These are phyloP conservation scores for Populus hybrid DNA, from an alignment of 441 rosid species.

Conservation along the genomic window DNA sequence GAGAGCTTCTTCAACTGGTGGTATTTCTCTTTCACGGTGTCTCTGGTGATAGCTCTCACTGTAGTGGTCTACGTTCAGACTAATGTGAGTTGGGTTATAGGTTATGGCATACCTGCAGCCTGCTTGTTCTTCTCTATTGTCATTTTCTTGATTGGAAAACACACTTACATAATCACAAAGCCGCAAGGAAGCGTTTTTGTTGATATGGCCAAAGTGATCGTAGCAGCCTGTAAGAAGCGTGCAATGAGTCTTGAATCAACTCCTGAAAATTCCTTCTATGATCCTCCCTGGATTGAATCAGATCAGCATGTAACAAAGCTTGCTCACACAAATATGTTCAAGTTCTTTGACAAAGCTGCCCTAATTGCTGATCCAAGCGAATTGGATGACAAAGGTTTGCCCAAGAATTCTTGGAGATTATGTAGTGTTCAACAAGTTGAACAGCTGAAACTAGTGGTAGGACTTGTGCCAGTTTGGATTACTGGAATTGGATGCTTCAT, in stretches of 20 bases:
- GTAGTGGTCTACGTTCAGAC: constrained; percentile 54
- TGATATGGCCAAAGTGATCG: constrained; percentile 43
- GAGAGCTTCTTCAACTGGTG: constrained; percentile 63
- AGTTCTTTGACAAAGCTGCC: constrained; percentile 50
- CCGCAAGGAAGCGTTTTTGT: constrained; percentile 51
- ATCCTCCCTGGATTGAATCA: constrained; percentile 31
- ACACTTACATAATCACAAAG: constrained; percentile 33
- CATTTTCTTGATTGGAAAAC: constrained; percentile 40
- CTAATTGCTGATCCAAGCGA: constrained; percentile 28
- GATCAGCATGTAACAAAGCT: constrained; percentile 20
- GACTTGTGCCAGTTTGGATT: constrained; percentile 49
- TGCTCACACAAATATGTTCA: constrained; percentile 30
- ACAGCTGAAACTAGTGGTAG: constrained; percentile 40
- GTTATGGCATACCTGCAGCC: constrained; percentile 40
- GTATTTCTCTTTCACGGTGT: constrained; percentile 50
- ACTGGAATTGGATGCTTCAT: constrained; percentile 47
- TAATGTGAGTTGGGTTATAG: constrained; percentile 50
- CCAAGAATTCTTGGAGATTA: constrained; percentile 47
- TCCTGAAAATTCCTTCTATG: constrained; percentile 22
- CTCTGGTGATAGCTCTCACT: constrained; percentile 50
- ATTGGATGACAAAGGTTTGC: constrained; percentile 32
- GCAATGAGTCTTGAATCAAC: neutral
- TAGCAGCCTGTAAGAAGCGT: constrained; percentile 39
- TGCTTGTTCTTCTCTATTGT: constrained; percentile 37
- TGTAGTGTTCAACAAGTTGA: constrained; percentile 59